Evolutionary conservation across 352 stramenopile genomes (phyloP), one percentile per base, ranked within the genome.

Genomic region (Phytophthora rubi): DNA sequence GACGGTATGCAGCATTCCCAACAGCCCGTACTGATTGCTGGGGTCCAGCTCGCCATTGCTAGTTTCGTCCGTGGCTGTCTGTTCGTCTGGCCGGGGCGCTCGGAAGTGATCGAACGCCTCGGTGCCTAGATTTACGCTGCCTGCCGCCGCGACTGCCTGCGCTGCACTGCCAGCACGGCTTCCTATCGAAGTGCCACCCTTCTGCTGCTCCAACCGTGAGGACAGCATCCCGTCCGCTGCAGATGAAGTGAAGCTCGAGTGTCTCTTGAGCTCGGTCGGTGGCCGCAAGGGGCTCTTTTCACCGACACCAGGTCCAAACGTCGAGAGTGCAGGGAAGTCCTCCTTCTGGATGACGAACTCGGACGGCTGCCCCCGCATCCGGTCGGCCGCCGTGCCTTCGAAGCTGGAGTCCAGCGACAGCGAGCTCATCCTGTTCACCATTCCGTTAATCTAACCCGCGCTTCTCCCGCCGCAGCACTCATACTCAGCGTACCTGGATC

Each of bases 261-360:
- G 81, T 26, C 85, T 76, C 70, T 93, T 93, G 12, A 90, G 69
- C 49, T 91, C 85, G 42, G 77, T 61, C 30, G 73, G 55, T 15
- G 67, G 53, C 44, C 59, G 73, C 53, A 86, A 75, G 28, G 85
- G 67, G 37, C 65, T 75, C 70, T 92, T 92, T 37, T 92, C 86
- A 60, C 60, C 83, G 28, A 63, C 73, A 23, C 64, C 73, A 12
- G 71, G 68, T 18, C 69, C 72, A 69, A 95, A 92, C 4, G 87
- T 82, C n/a, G 85, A 93, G 3, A 95, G 75, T 21, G 88, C 88
- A 10, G 88, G 88, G 56, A 95, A 95, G 35, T 95, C 88, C 55
- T 95, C 88, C 59, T 95, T 95, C 68, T 95, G 88, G 57, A 95
- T 94, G 32, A 91, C 80, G 79, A 95, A 95, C 68, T 95, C 88